These are phyloP conservation scores for Ceraceosorus bombacis DNA, from an alignment of 1,284 basidiomycete genomes.

Conservation along the genomic window DNA sequence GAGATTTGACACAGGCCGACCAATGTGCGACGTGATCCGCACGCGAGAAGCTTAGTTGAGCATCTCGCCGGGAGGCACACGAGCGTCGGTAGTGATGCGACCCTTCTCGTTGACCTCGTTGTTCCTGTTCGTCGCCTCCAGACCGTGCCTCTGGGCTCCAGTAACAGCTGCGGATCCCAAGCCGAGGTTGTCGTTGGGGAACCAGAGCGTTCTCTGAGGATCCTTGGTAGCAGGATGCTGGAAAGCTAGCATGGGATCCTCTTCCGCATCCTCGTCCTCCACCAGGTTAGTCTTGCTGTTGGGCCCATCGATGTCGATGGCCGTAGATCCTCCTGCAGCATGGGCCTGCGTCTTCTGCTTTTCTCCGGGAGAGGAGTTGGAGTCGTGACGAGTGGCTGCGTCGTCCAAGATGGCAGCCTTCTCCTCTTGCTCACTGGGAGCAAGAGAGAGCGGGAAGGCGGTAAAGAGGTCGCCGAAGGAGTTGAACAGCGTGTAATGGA, in stretches of 20 bases:
- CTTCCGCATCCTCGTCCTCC: slow-evolving; percentile 8
- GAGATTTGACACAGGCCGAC: too few relatives aligned
- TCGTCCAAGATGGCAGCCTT: not conserved
- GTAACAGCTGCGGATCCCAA: slow-evolving; percentile 37
- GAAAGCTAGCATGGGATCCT: slow-evolving; percentile 24
- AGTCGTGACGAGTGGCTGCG: not conserved
- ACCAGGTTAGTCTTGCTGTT: slow-evolving; percentile 17
- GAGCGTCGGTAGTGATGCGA: slow-evolving; percentile 34
- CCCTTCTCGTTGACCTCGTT: slow-evolving; percentile 42
- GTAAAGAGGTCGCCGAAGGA: slow-evolving; percentile 35
- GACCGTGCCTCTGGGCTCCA: slow-evolving; percentile 34
- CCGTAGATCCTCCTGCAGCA: not conserved
- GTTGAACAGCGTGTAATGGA: slow-evolving; percentile 48
- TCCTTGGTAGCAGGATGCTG: slow-evolving; percentile 37
- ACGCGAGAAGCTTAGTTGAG: slow-evolving; percentile 18
- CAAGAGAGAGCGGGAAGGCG: slow-evolving; percentile 33
- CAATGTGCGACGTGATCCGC: too few relatives aligned
- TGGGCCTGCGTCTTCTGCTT: slow-evolving; percentile 12
- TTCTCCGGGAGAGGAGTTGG: slow-evolving; percentile 14
- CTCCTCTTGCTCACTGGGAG: slow-evolving; percentile 3
- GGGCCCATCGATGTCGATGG: not conserved
- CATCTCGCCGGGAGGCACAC: slow-evolving; percentile 40
- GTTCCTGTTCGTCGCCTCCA: slow-evolving; percentile 35
- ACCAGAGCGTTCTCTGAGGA: slow-evolving; percentile 41
- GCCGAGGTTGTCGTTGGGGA: slow-evolving; percentile 44